Evolutionary conservation across 2,329 filamentous ascomycete genomes (phyloP).

Genomic region (Clonostachys rosea): DNA sequence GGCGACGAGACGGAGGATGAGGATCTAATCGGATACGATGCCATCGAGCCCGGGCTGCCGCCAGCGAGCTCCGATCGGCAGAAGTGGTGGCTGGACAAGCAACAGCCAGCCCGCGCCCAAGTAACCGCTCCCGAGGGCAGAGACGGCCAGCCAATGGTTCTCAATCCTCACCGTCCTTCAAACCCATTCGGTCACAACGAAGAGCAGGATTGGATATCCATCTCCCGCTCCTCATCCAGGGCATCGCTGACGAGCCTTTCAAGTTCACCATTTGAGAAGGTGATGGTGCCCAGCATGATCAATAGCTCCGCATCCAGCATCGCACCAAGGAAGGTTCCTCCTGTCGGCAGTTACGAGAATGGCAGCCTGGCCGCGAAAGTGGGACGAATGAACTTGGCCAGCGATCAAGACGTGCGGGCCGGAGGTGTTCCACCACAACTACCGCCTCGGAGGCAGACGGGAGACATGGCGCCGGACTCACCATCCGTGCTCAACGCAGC

Average conservation of each 20-base stretch:
- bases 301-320: slow-evolving; percentile 39
- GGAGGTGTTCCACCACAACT: no score
- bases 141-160: slow-evolving; percentile 48
- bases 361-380: slow-evolving; percentile 38
- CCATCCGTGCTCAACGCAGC: no score
- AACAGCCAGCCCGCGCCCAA: slow-evolving; percentile 69
- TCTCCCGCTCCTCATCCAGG: slow-evolving; percentile 49
- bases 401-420: slow-evolving; percentile 22
- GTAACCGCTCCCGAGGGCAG: slow-evolving; percentile 56
- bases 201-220: slow-evolving; percentile 80
- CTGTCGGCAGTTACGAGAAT: slow-evolving; percentile 36
- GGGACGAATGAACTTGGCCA: slow-evolving; percentile 34
- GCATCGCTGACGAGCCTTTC: slow-evolving; percentile 53
- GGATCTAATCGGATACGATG: slow-evolving; percentile 75
- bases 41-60: slow-evolving; percentile 73
- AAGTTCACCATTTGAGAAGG: slow-evolving; percentile 54
- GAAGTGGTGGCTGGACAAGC: slow-evolving; percentile 68
- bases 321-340: slow-evolving; percentile 44
- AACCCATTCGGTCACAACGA: slow-evolving; percentile 76
- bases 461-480: neutral
- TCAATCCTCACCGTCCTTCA: slow-evolving; percentile 69
- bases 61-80: slow-evolving; percentile 64
- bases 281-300: slow-evolving; percentile 43
- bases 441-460: slow-evolving; percentile 4
- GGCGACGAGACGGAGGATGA: slow-evolving; percentile 65